A percentile compares a stretch with the other conserved stretches of the same genome.
Evolutionary conservation across 2,329 filamentous ascomycete species (phyloP).

Genomic region (Epichloe sp.): DNA sequence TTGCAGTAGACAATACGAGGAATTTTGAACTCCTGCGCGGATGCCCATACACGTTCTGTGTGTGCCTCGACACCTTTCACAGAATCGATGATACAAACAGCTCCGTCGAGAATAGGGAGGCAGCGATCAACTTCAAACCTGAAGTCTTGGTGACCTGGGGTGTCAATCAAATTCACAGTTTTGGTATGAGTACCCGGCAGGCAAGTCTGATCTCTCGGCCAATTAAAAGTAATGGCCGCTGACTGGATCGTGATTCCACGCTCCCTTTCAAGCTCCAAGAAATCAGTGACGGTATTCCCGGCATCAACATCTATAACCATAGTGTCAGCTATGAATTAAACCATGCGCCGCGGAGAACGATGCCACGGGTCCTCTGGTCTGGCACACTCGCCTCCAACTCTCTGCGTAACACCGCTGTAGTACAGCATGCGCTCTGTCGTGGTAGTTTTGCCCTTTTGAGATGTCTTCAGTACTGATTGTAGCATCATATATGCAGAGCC

Average conservation of each 20-base stretch:
- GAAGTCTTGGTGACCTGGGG: conserved; percentile 93
- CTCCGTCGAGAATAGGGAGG: conserved; percentile 74
- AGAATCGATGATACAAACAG: conserved; percentile 84
- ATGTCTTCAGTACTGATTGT: conserved; percentile 3
- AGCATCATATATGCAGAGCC: neutral
- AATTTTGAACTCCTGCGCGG: conserved; percentile 74
- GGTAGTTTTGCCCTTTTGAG: conserved; percentile 70
- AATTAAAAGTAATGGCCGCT: conserved; percentile 87
- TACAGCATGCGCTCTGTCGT: conserved; percentile 99
- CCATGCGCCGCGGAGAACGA: neutral
- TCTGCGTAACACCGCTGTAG: conserved; percentile 78
- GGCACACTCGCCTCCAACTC: conserved; percentile 53
- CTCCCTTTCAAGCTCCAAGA: conserved; percentile 81
- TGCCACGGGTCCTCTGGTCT: neutral
- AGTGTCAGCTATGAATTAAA: neutral
- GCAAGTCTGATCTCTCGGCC: conserved; percentile 51
- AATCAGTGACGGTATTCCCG: conserved; percentile 94
- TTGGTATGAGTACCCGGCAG: conserved; percentile 35
- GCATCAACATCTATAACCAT: conserved; percentile 64
- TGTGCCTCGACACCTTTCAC: conserved; percentile 93
- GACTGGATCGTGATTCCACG: conserved; percentile 97
- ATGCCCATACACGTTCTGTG: conserved; percentile 90
- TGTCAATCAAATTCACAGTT: conserved; percentile 87
- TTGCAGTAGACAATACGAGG: conserved; percentile 70
- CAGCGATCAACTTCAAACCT: conserved; percentile 93